Conservation (phyloP, 441 rosid genomes). For the Daphne laureola region DNA sequence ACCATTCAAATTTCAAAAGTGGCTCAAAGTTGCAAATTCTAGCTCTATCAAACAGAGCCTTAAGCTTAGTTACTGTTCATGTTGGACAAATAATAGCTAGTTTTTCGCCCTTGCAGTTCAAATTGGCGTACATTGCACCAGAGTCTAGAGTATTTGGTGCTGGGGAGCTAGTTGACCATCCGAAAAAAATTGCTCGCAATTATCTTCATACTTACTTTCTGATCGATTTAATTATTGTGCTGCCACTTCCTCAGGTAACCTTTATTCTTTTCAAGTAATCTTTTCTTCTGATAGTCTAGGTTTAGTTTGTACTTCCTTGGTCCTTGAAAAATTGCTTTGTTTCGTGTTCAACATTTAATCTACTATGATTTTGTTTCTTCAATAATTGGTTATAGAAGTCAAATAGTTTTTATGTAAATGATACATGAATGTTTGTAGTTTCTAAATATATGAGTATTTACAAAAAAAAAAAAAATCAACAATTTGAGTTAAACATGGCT, state of each 20-base stretch:
- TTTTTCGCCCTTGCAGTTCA: constrained; percentile 42
- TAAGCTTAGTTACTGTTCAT: constrained; percentile 1
- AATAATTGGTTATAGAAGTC: too few species aligned
- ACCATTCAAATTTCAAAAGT: too few species aligned
- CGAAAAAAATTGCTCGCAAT: constrained; percentile 53
- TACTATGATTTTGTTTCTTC: too few species aligned
- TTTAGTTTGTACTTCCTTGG: too few species aligned
- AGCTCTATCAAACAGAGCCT: not conserved
- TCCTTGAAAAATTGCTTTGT: not conserved
- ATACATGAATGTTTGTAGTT: too few species aligned
- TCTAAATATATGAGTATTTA: too few species aligned
- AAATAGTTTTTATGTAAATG: too few species aligned
- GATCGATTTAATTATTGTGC: constrained; percentile 48
- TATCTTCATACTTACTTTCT: constrained; percentile 55
- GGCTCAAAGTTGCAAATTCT: not conserved
- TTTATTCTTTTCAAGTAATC: not conserved
- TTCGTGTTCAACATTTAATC: not conserved
- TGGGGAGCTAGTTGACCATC: constrained; percentile 87
- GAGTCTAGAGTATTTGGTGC: constrained; percentile 81
- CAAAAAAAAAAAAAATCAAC: too few species aligned
- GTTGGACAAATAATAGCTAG: constrained; percentile 8
- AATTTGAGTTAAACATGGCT: too few species aligned
- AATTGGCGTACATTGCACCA: constrained; percentile 77
- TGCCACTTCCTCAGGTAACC: constrained; percentile 91
- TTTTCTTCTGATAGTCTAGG: too few species aligned